Base-by-base conservation (phyloP, 345 rosid species). In the Melastoma malabathricum region DNA sequence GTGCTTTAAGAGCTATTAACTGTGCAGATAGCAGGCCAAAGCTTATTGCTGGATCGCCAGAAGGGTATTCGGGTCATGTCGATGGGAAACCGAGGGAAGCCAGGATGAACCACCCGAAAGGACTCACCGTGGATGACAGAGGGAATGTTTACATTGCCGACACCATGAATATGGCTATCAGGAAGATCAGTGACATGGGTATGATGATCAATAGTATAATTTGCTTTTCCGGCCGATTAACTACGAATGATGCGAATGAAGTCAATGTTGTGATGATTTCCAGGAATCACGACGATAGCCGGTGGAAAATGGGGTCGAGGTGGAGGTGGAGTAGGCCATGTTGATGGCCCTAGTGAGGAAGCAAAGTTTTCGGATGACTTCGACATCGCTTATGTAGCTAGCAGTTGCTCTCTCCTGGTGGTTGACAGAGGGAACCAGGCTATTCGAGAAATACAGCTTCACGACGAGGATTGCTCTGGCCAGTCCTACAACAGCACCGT, bases 81-180 rank as follows among this genome's bases (percentile, higher is more conserved):
- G 97, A 93, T 43, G 99, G 99, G 18, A 85, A 74, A 66, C 67
- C 55, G 3, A 80, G 82, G 56, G 96, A 83, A 51, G 83, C 95
- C 0, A 83, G 68, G 75, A 66, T 93, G 92, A 80, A 83, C 70
- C 94, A 72, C 69, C 99, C 97, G 5, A 76, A 77, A 73, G 99
- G 96, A 58, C 63, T 88, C 22, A 70, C 96, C 0, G 70, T 78
- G 15, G 99, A 93, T 65, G 84, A 80, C 55, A 74, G 87, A 53
- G 97, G 99, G 69, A 93, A 93, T 71, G 71, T 93, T 31, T 93
- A 93, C 70, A 50, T 93, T 27, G 97, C 99, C 1, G 99, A 93
- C 72, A 77, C 89, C 9, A 65, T 77, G 73, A 93, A 93, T 48
- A 76, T 81, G 94, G 99, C 81, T 60, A 81, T 93, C 64, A 78